A percentile compares a stretch with the other conserved stretches of the same genome.
phyloP scores from a whole-genome alignment of 768 basidiomycete genomes.

The Gymnopilus dilepis region DNA sequence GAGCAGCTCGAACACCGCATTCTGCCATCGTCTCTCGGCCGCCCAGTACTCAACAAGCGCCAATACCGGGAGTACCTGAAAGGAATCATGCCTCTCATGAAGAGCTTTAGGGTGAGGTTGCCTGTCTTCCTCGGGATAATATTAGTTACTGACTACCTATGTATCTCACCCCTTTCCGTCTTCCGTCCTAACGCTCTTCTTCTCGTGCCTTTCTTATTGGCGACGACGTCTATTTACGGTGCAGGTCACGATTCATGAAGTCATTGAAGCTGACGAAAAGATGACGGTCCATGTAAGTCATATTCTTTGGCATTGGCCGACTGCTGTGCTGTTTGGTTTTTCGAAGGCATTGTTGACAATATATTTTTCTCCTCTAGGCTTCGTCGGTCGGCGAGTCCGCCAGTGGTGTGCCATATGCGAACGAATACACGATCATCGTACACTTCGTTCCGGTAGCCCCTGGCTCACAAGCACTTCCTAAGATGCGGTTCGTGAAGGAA shows the following conservation, averaged over 20 bases:
- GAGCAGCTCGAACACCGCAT: conserved; percentile 40
- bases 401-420: conserved; percentile 30
- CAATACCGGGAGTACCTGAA: conserved; percentile 38
- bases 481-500: conserved; percentile 33
- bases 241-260: conserved; percentile 25
- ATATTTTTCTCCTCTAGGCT: conserved; percentile 22
- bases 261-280: conserved; percentile 22
- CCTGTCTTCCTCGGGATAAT: neutral
- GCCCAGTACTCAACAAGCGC: conserved; percentile 41
- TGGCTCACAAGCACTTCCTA: conserved; percentile 19
- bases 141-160: neutral
- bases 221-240: neutral
- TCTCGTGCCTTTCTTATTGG: neutral
- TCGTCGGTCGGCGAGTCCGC: conserved; percentile 31
- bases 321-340: no score
- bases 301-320: no score
- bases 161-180: neutral
- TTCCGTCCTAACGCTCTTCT: conserved; percentile 2
- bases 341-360: neutral
- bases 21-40: conserved; percentile 38
- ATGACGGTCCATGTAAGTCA: conserved; percentile 26
- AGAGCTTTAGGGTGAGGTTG: conserved; percentile 34
- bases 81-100: conserved; percentile 33
- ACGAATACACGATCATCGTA: conserved; percentile 32
- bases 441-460: conserved; percentile 19